Percentiles rank a stretch among this genome's conserved stretches.
Conservation (phyloP, 83 land plant genomes). For the Picea mariana region DNA sequence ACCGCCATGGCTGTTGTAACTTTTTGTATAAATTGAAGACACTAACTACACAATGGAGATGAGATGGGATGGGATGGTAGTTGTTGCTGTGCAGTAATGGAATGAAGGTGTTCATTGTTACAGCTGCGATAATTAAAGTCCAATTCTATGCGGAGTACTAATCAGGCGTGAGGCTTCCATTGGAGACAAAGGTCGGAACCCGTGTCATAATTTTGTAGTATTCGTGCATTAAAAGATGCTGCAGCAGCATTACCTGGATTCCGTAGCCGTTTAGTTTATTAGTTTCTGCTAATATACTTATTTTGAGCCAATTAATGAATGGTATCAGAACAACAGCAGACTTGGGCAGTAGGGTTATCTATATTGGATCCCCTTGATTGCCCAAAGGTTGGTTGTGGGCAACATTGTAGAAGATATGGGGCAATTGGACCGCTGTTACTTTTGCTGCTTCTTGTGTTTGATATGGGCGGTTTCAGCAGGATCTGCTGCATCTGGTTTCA, state of each 20-base stretch:
- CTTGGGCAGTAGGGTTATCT: no score
- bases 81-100: no score
- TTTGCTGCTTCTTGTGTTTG: background rate
- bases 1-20: no score
- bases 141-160: background rate
- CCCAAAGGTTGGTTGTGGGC: no score
- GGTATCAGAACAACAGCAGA: no score
- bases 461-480: slow-evolving; percentile 6
- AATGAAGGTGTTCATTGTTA: no score
- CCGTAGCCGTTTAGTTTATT: background rate
- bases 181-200: slow-evolving; percentile 16
- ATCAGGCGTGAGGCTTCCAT: slow-evolving; percentile 3
- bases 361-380: no score
- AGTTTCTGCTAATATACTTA: background rate
- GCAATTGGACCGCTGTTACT: no score
- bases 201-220: slow-evolving; percentile 1
- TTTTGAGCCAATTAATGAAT: background rate
- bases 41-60: no score
- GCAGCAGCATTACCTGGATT: background rate
- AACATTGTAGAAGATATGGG: no score
- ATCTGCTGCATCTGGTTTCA: slow-evolving; percentile 27
- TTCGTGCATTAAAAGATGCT: slow-evolving; percentile 16
- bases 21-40: no score
- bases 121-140: background rate
- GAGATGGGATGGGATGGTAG: no score